Evolutionary conservation across 306 rosid species (phyloP).

Genomic region (Echinosophora koreensis): DNA sequence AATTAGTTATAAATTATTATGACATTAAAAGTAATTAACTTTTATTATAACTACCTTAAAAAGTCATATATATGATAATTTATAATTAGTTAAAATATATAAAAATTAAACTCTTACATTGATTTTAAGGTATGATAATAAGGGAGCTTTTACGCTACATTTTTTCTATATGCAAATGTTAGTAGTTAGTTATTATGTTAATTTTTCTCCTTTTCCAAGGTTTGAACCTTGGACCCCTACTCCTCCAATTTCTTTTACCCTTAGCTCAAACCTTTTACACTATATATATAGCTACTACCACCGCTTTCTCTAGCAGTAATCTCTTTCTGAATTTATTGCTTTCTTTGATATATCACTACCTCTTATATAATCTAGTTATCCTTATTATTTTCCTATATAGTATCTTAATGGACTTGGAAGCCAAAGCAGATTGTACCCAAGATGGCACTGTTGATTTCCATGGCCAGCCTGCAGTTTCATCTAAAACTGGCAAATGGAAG

Average conservation of each 20-base stretch:
- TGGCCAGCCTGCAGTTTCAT: slow-evolving; percentile 78
- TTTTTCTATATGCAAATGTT: too few species aligned
- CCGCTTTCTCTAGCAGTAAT: slow-evolving; percentile 3
- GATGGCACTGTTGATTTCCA: slow-evolving; percentile 87
- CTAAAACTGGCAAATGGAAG: slow-evolving; percentile 96
- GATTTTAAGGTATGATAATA: not conserved
- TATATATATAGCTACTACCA: slow-evolving; percentile 38
- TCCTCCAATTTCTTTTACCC: too few species aligned
- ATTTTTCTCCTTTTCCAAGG: too few species aligned
- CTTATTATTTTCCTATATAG: not conserved
- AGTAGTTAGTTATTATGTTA: too few species aligned
- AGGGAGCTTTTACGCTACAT: not conserved
- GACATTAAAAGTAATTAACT: too few species aligned
- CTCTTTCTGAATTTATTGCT: slow-evolving; percentile 42
- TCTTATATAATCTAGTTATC: not conserved
- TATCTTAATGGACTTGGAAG: slow-evolving; percentile 58
- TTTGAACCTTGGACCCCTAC: too few species aligned
- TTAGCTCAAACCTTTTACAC: too few species aligned
- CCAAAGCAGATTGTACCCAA: slow-evolving; percentile 66
- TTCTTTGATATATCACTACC: slow-evolving; percentile 34
- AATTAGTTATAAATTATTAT: too few species aligned
- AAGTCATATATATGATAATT: too few species aligned
- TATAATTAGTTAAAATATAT: too few species aligned
- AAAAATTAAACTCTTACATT: not conserved
- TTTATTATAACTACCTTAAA: too few species aligned